Base-by-base conservation (phyloP, 139 green algal species). In the Coccomyxa sp. region DNA sequence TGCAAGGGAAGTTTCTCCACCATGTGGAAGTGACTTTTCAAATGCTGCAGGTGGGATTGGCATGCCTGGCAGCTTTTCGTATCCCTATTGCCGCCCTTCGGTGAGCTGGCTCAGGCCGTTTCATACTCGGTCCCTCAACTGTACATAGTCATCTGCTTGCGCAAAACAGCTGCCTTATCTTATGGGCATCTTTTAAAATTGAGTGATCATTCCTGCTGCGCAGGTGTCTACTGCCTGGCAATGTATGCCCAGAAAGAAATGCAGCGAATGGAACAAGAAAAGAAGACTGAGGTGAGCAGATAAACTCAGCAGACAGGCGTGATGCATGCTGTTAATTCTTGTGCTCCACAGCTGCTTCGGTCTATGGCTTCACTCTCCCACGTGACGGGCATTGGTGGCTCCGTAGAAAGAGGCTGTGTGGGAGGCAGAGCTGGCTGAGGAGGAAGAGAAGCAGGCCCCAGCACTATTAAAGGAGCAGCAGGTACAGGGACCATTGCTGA, bases 1-100 rank as follows among this genome's bases (percentile, higher is more conserved):
- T 51, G 38, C 38, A 51, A 51, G 7, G 7, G 38, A n/a, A n/a
- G 38, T 11, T 51, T 51, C 3, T 51, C 38, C 38, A 51, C 3
- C 38, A 51, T 51, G 38, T 51, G 38, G 3, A 51, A 51, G 38
- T 51, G 38, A 51, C 38, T 11, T 11, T 51, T 3, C 7, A 51
- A 11, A 51, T 51, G 7, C 63, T 71, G 63, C 82, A 89, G 87
- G 16, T 86, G 63, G 63, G 87, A 90, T 80, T 90, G 87, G 87
- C 87, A 90, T 75, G 60, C 75, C 13, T 85, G 85, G 75, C 87
- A 90, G 66, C 80, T 90, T 28, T 45, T 90, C 38, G 7, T 88
- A 23, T 79, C 85, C 0, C n/a, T 90, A 30, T n/a, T 89, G 10
- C 87, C 87, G 0, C 67, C 87, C 23, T 81, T 78, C 38, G 31